Evolutionary conservation across 1,139 yeast species (phyloP).

Genomic region (Saccharomyces pastorianus): DNA sequence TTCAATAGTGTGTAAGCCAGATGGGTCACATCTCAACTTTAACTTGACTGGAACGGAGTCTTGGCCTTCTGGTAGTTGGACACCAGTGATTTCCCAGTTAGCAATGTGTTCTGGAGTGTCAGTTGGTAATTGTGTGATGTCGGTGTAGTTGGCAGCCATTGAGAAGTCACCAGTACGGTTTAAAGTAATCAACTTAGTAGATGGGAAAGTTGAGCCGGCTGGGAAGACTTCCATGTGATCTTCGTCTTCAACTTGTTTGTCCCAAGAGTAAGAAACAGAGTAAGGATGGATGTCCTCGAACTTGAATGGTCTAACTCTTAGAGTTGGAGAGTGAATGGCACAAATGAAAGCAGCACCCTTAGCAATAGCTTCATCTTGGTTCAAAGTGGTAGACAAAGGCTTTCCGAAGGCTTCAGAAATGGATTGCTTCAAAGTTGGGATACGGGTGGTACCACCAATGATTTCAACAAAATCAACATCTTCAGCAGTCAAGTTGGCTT

Average conservation of each 20-base stretch:
- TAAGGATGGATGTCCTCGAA: conserved; percentile 87
- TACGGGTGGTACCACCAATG: conserved; percentile 96
- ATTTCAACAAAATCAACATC: conserved; percentile 88
- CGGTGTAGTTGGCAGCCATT: conserved; percentile 77
- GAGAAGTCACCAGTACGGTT: conserved; percentile 84
- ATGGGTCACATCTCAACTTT: conserved; percentile 92
- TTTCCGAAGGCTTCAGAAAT: conserved; percentile 74
- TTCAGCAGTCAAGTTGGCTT: conserved; percentile 60
- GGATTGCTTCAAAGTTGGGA: conserved; percentile 80
- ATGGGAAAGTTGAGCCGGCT: conserved; percentile 81
- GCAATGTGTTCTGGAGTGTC: conserved; percentile 64
- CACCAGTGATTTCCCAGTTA: conserved; percentile 80
- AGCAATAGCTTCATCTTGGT: conserved; percentile 98
- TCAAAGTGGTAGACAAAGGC: conserved; percentile 84
- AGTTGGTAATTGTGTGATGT: conserved; percentile 60
- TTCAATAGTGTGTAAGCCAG: conserved; percentile 88
- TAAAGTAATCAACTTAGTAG: conserved; percentile 86
- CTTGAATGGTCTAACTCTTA: conserved; percentile 96
- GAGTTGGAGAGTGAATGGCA: conserved; percentile 96
- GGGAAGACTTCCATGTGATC: conserved; percentile 95
- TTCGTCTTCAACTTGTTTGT: conserved; percentile 74
- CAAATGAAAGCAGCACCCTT: conserved; percentile 98
- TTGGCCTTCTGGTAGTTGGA: conserved; percentile 67
- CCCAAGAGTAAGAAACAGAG: conserved; percentile 93
- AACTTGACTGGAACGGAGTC: conserved; percentile 76